Evolutionary conservation across 805 yeast genomes (phyloP), one percentile per base, ranked within the genome.

Genomic region (Scheffersomyces stipitis): DNA sequence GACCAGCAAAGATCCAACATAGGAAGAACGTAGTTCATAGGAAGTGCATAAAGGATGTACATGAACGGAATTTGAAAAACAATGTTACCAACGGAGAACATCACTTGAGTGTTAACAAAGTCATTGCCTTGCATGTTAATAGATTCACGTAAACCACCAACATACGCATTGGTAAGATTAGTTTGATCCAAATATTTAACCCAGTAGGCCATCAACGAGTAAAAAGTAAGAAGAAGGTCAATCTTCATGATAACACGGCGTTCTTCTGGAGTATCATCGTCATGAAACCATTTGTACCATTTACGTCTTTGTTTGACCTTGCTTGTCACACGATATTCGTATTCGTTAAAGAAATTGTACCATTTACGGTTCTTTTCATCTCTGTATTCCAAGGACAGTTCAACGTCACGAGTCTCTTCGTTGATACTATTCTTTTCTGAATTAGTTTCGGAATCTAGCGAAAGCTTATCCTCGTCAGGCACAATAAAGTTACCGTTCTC

Each of bases 1-100:
- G 86, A 75, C 90, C 89, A 85, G 24, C 76, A 65, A 26, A 83
- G 48, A 52, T 85, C 93, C 58, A 76, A 66, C 2, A 63, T 40
- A 1, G 83, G 82, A 27, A 78, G 54, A 8, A 73, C 61, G 58
- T 66, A 64, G 60, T 75, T 77, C 39, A 82, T 64, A 4, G 83
- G 83, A 24, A 68, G 61, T 26, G 79, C 70, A 28, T 78, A 77
- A 36, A 83, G 62, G 14, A 78, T 51, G 48, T 75, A 79, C 56
- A 79, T 62, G 63, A 78, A 78, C 3, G 87, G 86, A 22, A 81
- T 52, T 56, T 81, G 83, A 56, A 80, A 77, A 9, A 83, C 56
- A 29, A 76, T 72, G 38, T 74, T 68, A 32, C 86, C 89, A 27
- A 78, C 73, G 26, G 69, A 71, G 58, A 73, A 84, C 52, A 80